Evolutionary conservation across 371 early-diverging fungal species (phyloP), one percentile per base, ranked within the genome.

Genomic region (Rhizopus sp.): DNA sequence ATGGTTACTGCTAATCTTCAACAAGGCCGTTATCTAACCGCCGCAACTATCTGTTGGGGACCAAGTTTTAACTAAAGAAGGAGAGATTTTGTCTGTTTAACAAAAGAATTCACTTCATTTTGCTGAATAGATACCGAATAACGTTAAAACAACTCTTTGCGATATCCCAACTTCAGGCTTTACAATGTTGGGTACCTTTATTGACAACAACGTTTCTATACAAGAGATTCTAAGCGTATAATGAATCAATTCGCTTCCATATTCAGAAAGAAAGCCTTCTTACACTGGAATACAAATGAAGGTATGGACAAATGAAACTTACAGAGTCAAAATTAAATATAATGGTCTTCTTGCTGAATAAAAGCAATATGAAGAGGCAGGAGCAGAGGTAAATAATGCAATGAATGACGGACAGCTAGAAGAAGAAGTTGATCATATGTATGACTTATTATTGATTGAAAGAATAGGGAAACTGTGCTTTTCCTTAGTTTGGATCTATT

Each of bases 81-180:
- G 98, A 23, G 99, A 99, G 65, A 96, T 98, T 86, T 81, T 94
- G 61, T 89, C 87, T 69, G 90, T 95, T 38, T 96, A 96, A 74
- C 91, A 90, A 72, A 95, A 94, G 88, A 97, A 96, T 87, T 89
- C 91, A 44, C 86, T 92, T 13, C 92, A 94, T 87, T 99, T 99
- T 80, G 99, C 98, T 41, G 99, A 98, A 75, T 99, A 98, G 98
- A 98, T 99, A 67, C 99, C 99, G 63, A 97, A 96, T 87, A 95
- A 96, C 80, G 96, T 98, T 77, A 98, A 99, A 88, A 97, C 98
- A 17, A 95, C 98, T 55, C 93, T 97, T 37, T 99, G 99, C 80
- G 96, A 97, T 66, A 96, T 99, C 68, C 94, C 98, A 52, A 98
- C 98, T 55, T 87, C 85, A 52, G 98, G 96, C 47, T 85, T 97